Base-by-base conservation (phyloP, 805 yeast species). In the Cyberlindnera xylosilytica region DNA sequence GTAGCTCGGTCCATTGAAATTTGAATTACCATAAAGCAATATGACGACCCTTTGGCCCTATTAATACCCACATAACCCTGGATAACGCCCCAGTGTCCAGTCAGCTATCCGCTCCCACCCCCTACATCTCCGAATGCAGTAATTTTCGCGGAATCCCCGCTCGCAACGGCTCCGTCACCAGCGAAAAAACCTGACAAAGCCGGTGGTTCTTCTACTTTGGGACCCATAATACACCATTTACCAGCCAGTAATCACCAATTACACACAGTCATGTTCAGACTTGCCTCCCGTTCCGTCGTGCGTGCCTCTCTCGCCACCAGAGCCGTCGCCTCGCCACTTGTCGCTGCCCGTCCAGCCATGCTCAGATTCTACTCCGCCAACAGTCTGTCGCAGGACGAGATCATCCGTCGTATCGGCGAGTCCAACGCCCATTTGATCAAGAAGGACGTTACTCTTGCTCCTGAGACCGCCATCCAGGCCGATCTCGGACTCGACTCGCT, bases 401-500 rank as follows among this genome's bases (percentile, higher is more conserved):
- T 90, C 51, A 77, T 88, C 54, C 73, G 77, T 50, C 81, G 97
- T 69, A 85, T 93, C 41, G 69, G 83, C 49, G 87, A 84, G 57
- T 96, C 93, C 44, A 73, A 83, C 64, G 73, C 72, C 61, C 73
- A 81, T 24, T 79, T 81, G 54, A 78, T 74, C 64, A 81, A 83
- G 66, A 75, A 77, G 50, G 67, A 77, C 38, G 74, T 71, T 43
- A 68, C 45, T 18, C 44, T 72, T 43, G 58, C 68, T 12, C 57
- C 69, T 30, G 57, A 61, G 42, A 62, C 73, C 30, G 56, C 64
- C 27, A 63, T 72, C 51, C 57, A 66, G 38, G 58, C 58, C 41
- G 95, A 87, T 59, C 76, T 87, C 54, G 91, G 90, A n/a, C 76
- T 87, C 62, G 99, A 91, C 67, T 87, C 96, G 9, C 76, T 91